phyloP scores from a whole-genome alignment of 225 moss, liverwort and hornwort genomes.

The Asterella californica region DNA sequence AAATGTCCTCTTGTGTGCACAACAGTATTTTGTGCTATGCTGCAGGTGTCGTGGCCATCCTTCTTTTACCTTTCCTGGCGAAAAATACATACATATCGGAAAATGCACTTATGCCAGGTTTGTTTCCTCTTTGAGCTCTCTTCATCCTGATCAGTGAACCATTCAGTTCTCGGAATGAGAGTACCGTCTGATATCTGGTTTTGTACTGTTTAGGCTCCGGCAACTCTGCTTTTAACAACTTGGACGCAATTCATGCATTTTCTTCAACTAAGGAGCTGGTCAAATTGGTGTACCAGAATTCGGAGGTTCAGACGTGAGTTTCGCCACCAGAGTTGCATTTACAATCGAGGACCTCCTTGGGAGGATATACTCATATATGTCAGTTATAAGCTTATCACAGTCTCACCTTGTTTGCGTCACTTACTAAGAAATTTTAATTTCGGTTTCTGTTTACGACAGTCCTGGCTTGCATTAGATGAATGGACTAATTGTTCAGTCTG shows the following conservation, averaged over 20 bases:
- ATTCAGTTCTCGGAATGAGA: neutral
- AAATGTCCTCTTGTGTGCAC: neutral
- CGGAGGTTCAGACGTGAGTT: slow-evolving; percentile 65
- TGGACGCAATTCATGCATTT: slow-evolving; percentile 57
- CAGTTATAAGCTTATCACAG: neutral
- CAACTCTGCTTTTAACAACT: slow-evolving; percentile 51
- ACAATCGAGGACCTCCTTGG: neutral
- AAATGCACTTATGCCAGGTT: slow-evolving; percentile 99
- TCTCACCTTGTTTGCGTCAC: neutral
- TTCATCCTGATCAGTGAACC: neutral
- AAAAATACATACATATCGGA: slow-evolving; percentile 87
- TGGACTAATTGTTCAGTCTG: neutral
- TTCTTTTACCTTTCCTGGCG: slow-evolving; percentile 78
- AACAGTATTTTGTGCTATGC: slow-evolving; percentile 70
- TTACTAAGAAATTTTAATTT: neutral
- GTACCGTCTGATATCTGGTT: neutral
- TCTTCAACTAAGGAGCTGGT: slow-evolving; percentile 55
- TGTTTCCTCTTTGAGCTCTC: neutral
- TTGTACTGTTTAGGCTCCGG: slow-evolving; percentile 59
- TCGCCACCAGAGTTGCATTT: neutral
- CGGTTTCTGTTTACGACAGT: neutral
- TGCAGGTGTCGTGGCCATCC: slow-evolving; percentile 64
- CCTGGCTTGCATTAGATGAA: neutral
- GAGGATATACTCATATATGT: neutral
- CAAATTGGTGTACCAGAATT: slow-evolving; percentile 33